Conservation (phyloP, 2,329 filamentous ascomycete genomes). For the Epicoccum nigrum region DNA sequence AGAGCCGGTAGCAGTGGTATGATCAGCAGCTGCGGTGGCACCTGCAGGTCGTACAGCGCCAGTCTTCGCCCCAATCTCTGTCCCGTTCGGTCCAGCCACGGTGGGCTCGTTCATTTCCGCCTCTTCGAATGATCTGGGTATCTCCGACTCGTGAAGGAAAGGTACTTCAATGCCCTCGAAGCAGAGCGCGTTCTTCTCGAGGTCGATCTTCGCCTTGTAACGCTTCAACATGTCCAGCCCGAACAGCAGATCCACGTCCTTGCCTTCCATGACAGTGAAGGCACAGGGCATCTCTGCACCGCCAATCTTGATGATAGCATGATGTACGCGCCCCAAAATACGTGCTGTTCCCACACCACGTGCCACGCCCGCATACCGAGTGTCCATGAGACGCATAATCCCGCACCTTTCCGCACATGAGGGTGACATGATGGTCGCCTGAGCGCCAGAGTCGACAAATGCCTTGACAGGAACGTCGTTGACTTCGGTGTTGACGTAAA, state of each 20-base stretch:
- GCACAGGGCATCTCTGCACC: slow-evolving; percentile 86
- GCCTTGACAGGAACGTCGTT: slow-evolving; percentile 93
- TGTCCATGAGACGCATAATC: slow-evolving; percentile 95
- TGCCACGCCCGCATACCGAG: slow-evolving; percentile 88
- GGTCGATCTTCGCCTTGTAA: slow-evolving; percentile 90
- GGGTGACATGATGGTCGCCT: slow-evolving; percentile 98
- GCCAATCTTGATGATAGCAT: slow-evolving; percentile 92
- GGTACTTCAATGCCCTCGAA: slow-evolving; percentile 88
- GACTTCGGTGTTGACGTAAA: slow-evolving; percentile 95
- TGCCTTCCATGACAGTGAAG: slow-evolving; percentile 99
- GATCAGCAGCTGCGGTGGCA: slow-evolving; percentile 41
- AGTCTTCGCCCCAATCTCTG: slow-evolving; percentile 80
- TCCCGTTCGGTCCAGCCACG: slow-evolving; percentile 84
- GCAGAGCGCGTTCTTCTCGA: slow-evolving; percentile 80
- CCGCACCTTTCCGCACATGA: slow-evolving; percentile 87
- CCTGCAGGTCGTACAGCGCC: slow-evolving; percentile 71
- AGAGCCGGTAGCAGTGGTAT: slow-evolving; percentile 21
- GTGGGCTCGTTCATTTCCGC: slow-evolving; percentile 79
- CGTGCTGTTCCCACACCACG: slow-evolving; percentile 92
- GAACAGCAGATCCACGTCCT: slow-evolving; percentile 89
- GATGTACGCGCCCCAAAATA: slow-evolving; percentile 94
- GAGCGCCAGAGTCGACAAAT: slow-evolving; percentile 94
- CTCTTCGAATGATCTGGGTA: slow-evolving; percentile 81
- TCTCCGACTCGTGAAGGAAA: slow-evolving; percentile 91
- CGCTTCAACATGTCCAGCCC: slow-evolving; percentile 97